Conservation (phyloP, 768 basidiomycete species). For the Chalciporus piperatus region DNA sequence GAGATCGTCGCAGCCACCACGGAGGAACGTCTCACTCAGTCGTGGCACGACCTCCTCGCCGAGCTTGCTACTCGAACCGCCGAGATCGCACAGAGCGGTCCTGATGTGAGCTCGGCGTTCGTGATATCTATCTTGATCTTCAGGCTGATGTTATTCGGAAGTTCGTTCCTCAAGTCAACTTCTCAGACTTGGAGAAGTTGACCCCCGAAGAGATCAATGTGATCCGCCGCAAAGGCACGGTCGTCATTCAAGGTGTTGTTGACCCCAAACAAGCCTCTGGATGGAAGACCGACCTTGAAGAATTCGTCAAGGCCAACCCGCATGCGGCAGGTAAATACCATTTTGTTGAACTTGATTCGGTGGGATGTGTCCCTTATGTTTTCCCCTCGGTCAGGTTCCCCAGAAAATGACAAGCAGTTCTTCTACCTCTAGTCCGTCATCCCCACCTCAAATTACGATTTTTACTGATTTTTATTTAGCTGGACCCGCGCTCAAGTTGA, state of each 20-base stretch:
- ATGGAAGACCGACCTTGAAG: conserved; percentile 57
- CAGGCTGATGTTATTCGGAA: conserved; percentile 20
- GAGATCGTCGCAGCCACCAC: conserved; percentile 52
- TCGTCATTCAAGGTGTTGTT: conserved; percentile 63
- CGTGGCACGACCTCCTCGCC: conserved; percentile 57
- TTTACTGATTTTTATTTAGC: background rate
- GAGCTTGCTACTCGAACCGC: conserved; percentile 47
- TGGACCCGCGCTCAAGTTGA: conserved; percentile 30
- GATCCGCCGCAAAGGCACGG: conserved; percentile 54
- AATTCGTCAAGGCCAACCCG: conserved; percentile 58
- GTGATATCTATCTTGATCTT: background rate
- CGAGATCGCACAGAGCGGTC: conserved; percentile 45
- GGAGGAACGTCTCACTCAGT: conserved; percentile 43
- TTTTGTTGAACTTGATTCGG: too few species aligned
- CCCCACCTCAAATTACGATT: too few species aligned
- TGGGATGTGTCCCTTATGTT: background rate
- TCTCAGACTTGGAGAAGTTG: conserved; percentile 49
- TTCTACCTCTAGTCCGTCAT: conserved; percentile 63
- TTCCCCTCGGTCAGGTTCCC: conserved; percentile 40
- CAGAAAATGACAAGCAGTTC: conserved; percentile 64
- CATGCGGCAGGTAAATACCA: conserved; percentile 44
- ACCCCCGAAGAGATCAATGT: conserved; percentile 42
- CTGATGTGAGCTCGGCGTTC: conserved; percentile 39
- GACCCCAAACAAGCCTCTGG: conserved; percentile 49
- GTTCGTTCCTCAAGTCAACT: conserved; percentile 64